Evolutionary conservation across 179 eudicot species (phyloP).

Genomic region (Vitellaria paradoxa): DNA sequence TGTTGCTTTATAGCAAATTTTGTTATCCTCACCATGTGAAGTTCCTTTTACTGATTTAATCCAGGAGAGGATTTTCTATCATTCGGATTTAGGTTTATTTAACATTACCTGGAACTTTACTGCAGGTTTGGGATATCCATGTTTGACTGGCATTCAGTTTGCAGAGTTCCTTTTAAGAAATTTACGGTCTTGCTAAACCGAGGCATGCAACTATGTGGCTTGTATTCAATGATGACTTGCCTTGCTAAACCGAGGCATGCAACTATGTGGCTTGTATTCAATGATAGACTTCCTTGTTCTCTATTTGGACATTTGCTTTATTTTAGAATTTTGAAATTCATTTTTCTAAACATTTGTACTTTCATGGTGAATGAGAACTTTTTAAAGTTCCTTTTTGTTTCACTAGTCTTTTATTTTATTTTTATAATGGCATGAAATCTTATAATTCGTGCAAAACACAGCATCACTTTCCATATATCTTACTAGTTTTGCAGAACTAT

Average conservation of each 20-base stretch:
- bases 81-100: not conserved
- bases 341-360: not conserved
- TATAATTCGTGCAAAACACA: conserved; percentile 3
- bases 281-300: conserved; percentile 4
- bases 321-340: not conserved
- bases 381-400: not conserved
- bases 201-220: not conserved
- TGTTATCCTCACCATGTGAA: not conserved
- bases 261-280: not conserved
- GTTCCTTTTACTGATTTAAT: not conserved
- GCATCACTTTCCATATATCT: conserved; percentile 21
- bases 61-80: not conserved
- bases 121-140: not conserved
- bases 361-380: not conserved
- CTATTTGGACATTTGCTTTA: not conserved
- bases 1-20: not conserved
- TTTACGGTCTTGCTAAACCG: not conserved
- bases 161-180: not conserved
- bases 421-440: not conserved
- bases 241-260: not conserved
- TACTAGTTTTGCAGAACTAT: conserved; percentile 96
- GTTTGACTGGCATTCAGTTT: not conserved
- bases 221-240: not conserved
- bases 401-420: not conserved
- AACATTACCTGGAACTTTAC: not conserved